Conservation (phyloP, 1,284 basidiomycete species). For the Inonotus obliquus region DNA sequence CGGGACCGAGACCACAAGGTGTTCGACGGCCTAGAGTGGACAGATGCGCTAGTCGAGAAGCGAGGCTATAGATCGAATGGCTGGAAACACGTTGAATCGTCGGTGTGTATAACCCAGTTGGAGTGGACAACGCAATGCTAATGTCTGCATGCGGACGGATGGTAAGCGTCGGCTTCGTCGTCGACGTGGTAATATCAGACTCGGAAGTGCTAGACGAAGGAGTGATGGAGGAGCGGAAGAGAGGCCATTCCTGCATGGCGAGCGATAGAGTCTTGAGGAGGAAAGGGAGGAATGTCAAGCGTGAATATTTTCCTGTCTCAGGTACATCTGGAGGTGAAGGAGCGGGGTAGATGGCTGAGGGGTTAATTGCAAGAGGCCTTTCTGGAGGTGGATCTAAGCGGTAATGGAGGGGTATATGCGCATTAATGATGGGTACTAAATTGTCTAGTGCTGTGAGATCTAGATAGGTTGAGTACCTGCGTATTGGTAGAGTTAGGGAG, state of each 20-base stretch:
- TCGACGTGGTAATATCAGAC: constrained; percentile 16
- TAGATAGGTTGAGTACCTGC: constrained; percentile 72
- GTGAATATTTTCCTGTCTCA: constrained; percentile 48
- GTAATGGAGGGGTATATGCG: constrained; percentile 65
- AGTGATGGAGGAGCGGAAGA: constrained; percentile 72
- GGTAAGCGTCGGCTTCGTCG: constrained; percentile 55
- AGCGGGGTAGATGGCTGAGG: constrained; percentile 40
- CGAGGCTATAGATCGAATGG: constrained; percentile 60
- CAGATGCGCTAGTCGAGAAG: constrained; percentile 57
- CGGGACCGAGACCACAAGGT: constrained; percentile 57
- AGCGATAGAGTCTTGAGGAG: constrained; percentile 82
- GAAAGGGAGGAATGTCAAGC: constrained; percentile 80
- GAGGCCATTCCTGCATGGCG: constrained; percentile 79
- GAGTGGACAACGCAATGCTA: constrained; percentile 73
- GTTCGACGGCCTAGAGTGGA: constrained; percentile 60
- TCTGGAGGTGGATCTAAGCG: constrained; percentile 36
- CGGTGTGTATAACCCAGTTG: constrained; percentile 85
- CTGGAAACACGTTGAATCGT: constrained; percentile 63
- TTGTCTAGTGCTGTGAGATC: constrained; percentile 77
- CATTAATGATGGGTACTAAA: constrained; percentile 67
- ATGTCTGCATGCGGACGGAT: constrained; percentile 72
- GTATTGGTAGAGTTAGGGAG: background rate
- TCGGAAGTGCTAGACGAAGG: constrained; percentile 28
- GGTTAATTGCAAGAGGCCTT: constrained; percentile 43
- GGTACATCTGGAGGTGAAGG: constrained; percentile 38